phyloP scores from a whole-genome alignment of 345 rosid genomes.

The Dipteronia dyeriana region DNA sequence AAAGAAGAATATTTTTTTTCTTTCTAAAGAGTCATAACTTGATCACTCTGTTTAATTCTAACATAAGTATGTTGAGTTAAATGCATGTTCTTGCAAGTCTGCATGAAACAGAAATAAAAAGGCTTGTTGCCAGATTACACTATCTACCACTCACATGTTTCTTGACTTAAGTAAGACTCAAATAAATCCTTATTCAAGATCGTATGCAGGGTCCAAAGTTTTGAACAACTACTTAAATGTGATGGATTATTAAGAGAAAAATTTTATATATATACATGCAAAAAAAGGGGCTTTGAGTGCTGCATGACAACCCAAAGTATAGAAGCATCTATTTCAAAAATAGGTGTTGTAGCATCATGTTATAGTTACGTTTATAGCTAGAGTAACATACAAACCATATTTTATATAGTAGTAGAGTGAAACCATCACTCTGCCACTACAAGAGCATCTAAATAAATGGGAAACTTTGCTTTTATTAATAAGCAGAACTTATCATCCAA shows the following conservation, averaged over 20 bases:
- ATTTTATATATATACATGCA: background rate
- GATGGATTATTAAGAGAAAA: background rate
- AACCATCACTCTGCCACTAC: constrained; percentile 16
- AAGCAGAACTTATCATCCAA: background rate
- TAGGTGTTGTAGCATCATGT: too few relatives aligned
- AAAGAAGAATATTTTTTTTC: too few relatives aligned
- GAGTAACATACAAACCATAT: constrained; percentile 1
- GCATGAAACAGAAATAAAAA: background rate
- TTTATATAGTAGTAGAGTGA: constrained; percentile 6
- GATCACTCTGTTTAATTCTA: too few relatives aligned
- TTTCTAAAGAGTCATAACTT: too few relatives aligned
- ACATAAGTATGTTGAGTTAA: background rate
- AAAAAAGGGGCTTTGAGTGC: background rate
- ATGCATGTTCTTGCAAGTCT: background rate
- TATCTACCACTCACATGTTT: too few relatives aligned
- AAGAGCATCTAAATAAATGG: background rate
- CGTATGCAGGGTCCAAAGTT: too few relatives aligned
- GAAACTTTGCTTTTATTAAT: constrained; percentile 13
- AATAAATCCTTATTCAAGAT: too few relatives aligned
- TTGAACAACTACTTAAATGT: too few relatives aligned
- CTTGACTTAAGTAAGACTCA: too few relatives aligned
- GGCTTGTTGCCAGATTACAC: background rate
- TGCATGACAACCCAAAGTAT: background rate
- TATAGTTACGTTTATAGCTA: background rate
- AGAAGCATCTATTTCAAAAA: background rate